Conservation (phyloP, 1,284 basidiomycete species). For the Sutorius eximius region DNA sequence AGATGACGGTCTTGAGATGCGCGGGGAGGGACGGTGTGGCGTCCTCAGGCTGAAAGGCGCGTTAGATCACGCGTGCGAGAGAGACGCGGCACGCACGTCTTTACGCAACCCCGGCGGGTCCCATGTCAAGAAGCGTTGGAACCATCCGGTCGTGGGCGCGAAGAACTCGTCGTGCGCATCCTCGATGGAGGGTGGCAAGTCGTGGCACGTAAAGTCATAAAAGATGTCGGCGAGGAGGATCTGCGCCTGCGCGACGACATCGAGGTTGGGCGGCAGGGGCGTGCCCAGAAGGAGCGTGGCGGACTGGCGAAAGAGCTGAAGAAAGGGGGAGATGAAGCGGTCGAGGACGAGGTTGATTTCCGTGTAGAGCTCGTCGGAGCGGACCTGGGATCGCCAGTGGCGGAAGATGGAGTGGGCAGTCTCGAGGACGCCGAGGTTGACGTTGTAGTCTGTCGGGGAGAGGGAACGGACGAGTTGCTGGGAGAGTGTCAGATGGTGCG, state of each 20-base stretch:
- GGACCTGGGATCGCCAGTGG: slow-evolving; percentile 89
- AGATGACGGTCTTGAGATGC: slow-evolving; percentile 85
- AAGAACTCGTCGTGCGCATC: slow-evolving; percentile 87
- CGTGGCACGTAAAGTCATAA: slow-evolving; percentile 94
- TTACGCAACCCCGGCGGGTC: slow-evolving; percentile 66
- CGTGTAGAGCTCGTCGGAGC: slow-evolving; percentile 84
- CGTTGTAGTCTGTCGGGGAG: slow-evolving; percentile 74
- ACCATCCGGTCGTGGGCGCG: slow-evolving; percentile 63
- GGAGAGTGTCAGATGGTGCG: slow-evolving; percentile 15
- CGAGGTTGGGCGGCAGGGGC: slow-evolving; percentile 40
- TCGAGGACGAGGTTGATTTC: slow-evolving; percentile 92
- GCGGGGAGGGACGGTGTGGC: slow-evolving; percentile 79
- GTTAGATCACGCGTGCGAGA: slow-evolving; percentile 12
- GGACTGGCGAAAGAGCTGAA: slow-evolving; percentile 77
- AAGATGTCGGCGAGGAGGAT: slow-evolving; percentile 84
- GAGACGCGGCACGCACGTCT: slow-evolving; percentile 55
- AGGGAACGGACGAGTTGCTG: slow-evolving; percentile 86
- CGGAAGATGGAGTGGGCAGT: slow-evolving; percentile 96
- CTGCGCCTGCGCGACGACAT: slow-evolving; percentile 69
- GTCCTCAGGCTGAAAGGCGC: slow-evolving; percentile 69
- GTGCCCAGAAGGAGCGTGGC: slow-evolving; percentile 51
- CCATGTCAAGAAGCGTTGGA: slow-evolving; percentile 81
- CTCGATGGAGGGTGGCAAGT: slow-evolving; percentile 93
- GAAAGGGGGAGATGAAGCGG: slow-evolving; percentile 83
- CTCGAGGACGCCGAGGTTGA: slow-evolving; percentile 89